phyloP scores from a whole-genome alignment of 2,329 filamentous ascomycete species.

The Neoascochyta sp. region DNA sequence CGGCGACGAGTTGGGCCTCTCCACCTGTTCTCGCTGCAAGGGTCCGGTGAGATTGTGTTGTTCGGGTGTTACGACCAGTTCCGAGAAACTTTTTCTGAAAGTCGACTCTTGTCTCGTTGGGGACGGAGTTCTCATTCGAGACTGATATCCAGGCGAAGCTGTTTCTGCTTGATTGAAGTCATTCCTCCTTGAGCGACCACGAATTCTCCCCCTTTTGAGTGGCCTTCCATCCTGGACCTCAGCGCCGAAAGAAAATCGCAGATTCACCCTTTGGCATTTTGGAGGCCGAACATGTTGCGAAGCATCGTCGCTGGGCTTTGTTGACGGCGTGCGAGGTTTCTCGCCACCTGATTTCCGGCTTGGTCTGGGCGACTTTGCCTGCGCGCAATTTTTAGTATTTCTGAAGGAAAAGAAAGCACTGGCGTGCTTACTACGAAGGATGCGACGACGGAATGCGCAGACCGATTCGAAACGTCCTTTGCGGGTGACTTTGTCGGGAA shows the following conservation, averaged over 20 bases:
- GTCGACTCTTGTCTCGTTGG: conserved; percentile 5
- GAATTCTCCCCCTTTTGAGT: conserved; percentile 6
- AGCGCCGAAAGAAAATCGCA: conserved; percentile 16
- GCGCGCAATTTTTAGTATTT: conserved; percentile 1
- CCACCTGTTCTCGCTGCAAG: conserved; percentile 2
- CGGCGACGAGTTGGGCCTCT: conserved; percentile 5
- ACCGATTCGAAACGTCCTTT: conserved; percentile 7
- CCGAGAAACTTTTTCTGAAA: conserved; percentile 9
- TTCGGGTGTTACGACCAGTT: conserved; percentile 4
- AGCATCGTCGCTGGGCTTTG: background rate
- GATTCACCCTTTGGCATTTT: conserved; percentile 6
- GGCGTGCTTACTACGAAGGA: too few relatives aligned
- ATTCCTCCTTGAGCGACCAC: conserved; percentile 3
- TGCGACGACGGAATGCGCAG: conserved; percentile 9
- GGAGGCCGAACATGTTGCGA: conserved; percentile 1
- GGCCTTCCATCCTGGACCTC: conserved; percentile 3
- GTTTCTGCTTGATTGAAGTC: conserved; percentile 1
- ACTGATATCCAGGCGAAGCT: conserved; percentile 1
- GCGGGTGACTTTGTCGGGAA: conserved; percentile 3
- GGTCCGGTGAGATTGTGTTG: conserved; percentile 7
- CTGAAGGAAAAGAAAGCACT: conserved; percentile 6
- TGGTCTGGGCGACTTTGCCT: conserved; percentile 1
- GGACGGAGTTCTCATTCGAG: conserved; percentile 7
- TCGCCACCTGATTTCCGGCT: conserved; percentile 3
- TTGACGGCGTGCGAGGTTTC: conserved; percentile 5